These are phyloP conservation scores for Aspergillus jensenii DNA, from an alignment of 2,329 filamentous ascomycete genomes.

Conservation along the genomic window DNA sequence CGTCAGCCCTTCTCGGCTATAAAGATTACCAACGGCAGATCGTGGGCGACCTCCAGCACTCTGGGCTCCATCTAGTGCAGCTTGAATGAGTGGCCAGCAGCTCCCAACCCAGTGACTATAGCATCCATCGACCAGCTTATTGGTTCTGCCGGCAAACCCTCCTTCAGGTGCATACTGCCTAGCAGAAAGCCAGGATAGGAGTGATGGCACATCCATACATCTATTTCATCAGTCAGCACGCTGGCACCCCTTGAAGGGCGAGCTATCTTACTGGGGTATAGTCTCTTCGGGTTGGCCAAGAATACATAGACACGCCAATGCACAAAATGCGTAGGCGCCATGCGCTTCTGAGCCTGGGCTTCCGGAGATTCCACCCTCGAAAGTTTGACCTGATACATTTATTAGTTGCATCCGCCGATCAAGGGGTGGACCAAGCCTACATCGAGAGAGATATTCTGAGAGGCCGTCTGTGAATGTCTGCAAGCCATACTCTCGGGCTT, in stretches of 20 bases:
- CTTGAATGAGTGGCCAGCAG: conserved; percentile 90
- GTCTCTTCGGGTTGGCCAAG: conserved; percentile 74
- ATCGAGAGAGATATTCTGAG: conserved; percentile 75
- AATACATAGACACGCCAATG: conserved; percentile 82
- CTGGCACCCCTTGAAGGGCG: background rate
- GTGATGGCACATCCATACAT: conserved; percentile 71
- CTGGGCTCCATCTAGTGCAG: conserved; percentile 62
- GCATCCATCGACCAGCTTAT: conserved; percentile 97
- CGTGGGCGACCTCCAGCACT: conserved; percentile 20
- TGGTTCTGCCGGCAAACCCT: conserved; percentile 89
- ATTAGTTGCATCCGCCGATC: conserved; percentile 11
- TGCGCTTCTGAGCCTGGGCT: conserved; percentile 88
- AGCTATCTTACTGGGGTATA: conserved; percentile 64
- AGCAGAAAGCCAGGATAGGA: conserved; percentile 85
- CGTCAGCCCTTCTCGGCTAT: conserved; percentile 79
- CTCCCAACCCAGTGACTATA: conserved; percentile 98
- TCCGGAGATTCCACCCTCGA: conserved; percentile 88
- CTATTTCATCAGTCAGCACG: conserved; percentile 43
- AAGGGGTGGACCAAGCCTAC: conserved; percentile 52
- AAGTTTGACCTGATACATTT: conserved; percentile 70
- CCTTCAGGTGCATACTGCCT: conserved; percentile 90
- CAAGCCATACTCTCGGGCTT: conserved; percentile 63
- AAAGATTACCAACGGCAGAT: conserved; percentile 46
- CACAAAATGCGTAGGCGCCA: conserved; percentile 95
- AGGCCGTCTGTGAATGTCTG: conserved; percentile 70